Evolutionary conservation across 1,139 yeast species (phyloP).

Genomic region (Magnusiomyces suaveolens): DNA sequence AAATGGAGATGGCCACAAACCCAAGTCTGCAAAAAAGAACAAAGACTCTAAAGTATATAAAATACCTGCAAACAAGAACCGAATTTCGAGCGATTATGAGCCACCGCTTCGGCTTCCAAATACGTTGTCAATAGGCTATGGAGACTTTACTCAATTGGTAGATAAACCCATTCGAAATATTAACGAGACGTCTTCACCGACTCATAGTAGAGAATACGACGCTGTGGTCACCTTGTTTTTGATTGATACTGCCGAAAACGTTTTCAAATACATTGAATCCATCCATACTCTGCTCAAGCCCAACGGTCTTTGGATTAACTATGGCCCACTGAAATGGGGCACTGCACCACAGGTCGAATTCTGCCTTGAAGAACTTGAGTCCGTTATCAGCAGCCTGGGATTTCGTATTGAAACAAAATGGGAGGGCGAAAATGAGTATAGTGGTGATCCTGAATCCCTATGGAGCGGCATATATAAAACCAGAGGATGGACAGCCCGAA

Average conservation of each 20-base stretch:
- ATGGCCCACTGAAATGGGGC: conserved; percentile 84
- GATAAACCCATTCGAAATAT: neutral
- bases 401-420: conserved; percentile 48
- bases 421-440: conserved; percentile 25
- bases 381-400: conserved; percentile 45
- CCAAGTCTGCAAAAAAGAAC: neutral
- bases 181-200: neutral
- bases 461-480: conserved; percentile 25
- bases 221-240: conserved; percentile 61
- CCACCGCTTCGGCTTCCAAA: conserved; percentile 16
- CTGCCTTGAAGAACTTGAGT: conserved; percentile 50
- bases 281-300: conserved; percentile 43
- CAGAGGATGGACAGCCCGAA: conserved; percentile 25
- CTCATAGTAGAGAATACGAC: conserved; percentile 19
- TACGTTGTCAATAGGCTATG: conserved; percentile 46
- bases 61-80: neutral
- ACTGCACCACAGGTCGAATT: conserved; percentile 74
- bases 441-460: conserved; percentile 24
- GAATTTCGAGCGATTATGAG: neutral
- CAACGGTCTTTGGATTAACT: conserved; percentile 65
- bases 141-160: conserved; percentile 45
- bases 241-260: conserved; percentile 79
- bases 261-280: conserved; percentile 59
- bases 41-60: neutral
- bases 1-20: neutral